Percentiles rank a stretch among this genome's conserved stretches.
These are phyloP conservation scores for Panicum virgatum DNA, from an alignment of 202 grass and related monocot species.

Conservation along the genomic window DNA sequence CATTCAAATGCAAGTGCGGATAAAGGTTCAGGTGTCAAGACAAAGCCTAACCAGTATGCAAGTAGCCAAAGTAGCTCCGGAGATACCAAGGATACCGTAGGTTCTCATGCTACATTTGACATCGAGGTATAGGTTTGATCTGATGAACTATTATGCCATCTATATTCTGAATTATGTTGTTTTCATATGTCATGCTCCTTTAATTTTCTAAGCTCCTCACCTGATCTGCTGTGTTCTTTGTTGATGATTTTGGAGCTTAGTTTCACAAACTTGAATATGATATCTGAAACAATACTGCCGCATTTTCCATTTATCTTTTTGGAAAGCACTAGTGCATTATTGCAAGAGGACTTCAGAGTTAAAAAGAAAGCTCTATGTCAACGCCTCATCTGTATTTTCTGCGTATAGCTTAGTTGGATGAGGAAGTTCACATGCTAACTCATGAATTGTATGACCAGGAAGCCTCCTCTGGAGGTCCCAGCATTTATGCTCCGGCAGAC, in stretches of 20 bases:
- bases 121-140: constrained; percentile 39
- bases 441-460: constrained; percentile 45
- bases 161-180: neutral
- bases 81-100: constrained; percentile 33
- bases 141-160: neutral
- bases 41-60: constrained; percentile 16
- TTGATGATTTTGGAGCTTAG: neutral
- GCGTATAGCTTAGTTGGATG: neutral
- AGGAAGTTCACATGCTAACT: constrained; percentile 7
- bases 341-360: constrained; percentile 1
- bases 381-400: neutral
- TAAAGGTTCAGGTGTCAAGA: constrained; percentile 34
- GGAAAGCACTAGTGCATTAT: neutral
- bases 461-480: constrained; percentile 49
- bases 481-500: constrained; percentile 68
- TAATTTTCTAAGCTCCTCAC: neutral
- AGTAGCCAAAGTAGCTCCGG: constrained; percentile 35
- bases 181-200: neutral
- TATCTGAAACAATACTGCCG: neutral
- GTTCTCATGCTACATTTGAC: constrained; percentile 35
- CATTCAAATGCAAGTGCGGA: constrained; percentile 13
- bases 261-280: constrained; percentile 10
- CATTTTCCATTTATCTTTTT: constrained; percentile 15
- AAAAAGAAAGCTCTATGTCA: neutral
- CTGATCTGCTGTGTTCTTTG: neutral